phyloP scores from a whole-genome alignment of 441 rosid species.

The Aquilaria agallochum region DNA sequence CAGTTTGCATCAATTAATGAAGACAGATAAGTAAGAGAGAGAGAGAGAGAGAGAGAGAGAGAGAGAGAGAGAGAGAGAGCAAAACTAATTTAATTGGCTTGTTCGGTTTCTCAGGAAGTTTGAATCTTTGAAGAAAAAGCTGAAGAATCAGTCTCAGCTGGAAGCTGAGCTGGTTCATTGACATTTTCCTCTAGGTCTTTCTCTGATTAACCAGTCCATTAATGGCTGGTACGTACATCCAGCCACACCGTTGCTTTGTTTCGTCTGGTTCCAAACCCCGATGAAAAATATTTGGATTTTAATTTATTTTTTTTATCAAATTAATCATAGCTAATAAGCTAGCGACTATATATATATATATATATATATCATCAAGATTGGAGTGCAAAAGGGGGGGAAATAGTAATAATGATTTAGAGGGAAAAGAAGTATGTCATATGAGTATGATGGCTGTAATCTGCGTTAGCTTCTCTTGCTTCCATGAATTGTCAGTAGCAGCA shows the following conservation, averaged over 20 bases:
- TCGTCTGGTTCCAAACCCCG: conserved; percentile 4
- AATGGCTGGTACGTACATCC: conserved; percentile 30
- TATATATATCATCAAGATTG: conserved; percentile 22
- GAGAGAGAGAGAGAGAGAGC: conserved; percentile 15
- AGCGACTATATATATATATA: no score
- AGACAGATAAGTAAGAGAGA: conserved; percentile 6
- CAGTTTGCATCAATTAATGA: conserved; percentile 34
- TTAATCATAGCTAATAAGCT: conserved; percentile 14
- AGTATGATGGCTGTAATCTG: conserved; percentile 22
- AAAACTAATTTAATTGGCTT: conserved; percentile 7
- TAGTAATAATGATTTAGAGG: conserved; percentile 22
- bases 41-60: conserved; percentile 5
- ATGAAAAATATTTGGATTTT: conserved; percentile 5
- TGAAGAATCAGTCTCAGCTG: conserved; percentile 21
- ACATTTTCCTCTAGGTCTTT: conserved; percentile 34
- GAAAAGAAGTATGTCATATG: conserved; percentile 19
- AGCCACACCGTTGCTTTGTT: neutral
- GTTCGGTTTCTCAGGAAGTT: conserved; percentile 12
- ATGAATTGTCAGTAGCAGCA: conserved; percentile 27
- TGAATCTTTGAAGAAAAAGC: conserved; percentile 15
- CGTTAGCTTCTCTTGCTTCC: conserved; percentile 23
- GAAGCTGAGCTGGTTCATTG: conserved; percentile 18
- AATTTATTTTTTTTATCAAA: conserved; percentile 6
- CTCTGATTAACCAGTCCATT: conserved; percentile 28
- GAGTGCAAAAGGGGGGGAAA: conserved; percentile 27